A percentile compares a stretch with the other conserved stretches of the same genome.
phyloP scores from a whole-genome alignment of 352 stramenopile species.

The Phytophthora europaea region DNA sequence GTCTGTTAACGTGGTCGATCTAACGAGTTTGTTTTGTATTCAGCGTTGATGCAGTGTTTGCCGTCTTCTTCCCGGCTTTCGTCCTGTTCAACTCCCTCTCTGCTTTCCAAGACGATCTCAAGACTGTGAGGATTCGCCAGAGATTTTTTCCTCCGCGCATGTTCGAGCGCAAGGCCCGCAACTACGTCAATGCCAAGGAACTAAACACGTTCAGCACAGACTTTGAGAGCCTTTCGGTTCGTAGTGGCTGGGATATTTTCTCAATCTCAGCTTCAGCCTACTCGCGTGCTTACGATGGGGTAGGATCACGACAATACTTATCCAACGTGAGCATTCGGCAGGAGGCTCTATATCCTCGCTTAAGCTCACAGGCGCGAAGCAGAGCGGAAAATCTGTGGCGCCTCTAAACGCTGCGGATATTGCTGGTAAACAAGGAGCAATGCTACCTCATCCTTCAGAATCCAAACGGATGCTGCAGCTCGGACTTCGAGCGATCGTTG shows the following conservation, averaged over 20 bases:
- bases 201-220: conserved; percentile 51
- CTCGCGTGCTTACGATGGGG: conserved; percentile 40
- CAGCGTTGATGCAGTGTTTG: conserved; percentile 50
- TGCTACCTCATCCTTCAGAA: not conserved
- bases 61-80: conserved; percentile 47
- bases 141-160: conserved; percentile 46
- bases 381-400: not conserved
- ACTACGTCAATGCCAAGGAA: conserved; percentile 39
- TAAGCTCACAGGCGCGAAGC: not conserved
- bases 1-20: not conserved
- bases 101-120: conserved; percentile 47
- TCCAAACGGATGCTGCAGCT: not conserved
- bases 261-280: conserved; percentile 45
- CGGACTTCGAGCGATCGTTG: conserved; percentile 24
- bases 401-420: not conserved
- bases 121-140: conserved; percentile 41
- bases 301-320: conserved; percentile 32
- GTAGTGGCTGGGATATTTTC: conserved; percentile 19
- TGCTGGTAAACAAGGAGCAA: not conserved
- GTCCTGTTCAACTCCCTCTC: conserved; percentile 40
- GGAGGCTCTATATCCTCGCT: not conserved
- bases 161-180: conserved; percentile 46
- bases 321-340: conserved; percentile 6
- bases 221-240: conserved; percentile 41
- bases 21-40: not conserved